A percentile compares a stretch with the other conserved stretches of the same genome.
Evolutionary conservation across 177 flowering plant genomes (phyloP).

Genomic region (Vitis hybrid): DNA sequence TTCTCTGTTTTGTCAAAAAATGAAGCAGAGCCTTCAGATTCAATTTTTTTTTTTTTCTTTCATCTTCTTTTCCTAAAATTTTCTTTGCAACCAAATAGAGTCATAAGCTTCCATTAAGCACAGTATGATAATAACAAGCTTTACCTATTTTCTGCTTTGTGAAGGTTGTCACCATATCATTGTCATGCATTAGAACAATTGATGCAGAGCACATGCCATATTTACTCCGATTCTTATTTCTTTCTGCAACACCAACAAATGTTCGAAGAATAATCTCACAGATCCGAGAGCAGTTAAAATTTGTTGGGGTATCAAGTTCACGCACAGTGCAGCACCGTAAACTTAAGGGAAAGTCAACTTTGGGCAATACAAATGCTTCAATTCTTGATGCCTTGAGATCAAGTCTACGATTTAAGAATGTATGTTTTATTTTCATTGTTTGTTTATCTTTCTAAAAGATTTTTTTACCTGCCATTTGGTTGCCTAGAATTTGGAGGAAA

Average conservation of each 20-base stretch:
- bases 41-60: background rate
- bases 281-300: slow-evolving; percentile 67
- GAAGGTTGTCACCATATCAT: slow-evolving; percentile 66
- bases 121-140: background rate
- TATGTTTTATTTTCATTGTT: slow-evolving; percentile 21
- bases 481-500: no score
- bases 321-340: slow-evolving; percentile 36
- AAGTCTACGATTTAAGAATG: slow-evolving; percentile 75
- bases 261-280: slow-evolving; percentile 60
- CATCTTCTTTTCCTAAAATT: background rate
- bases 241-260: slow-evolving; percentile 65
- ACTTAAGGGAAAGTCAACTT: slow-evolving; percentile 58
- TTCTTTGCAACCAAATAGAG: background rate
- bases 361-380: slow-evolving; percentile 51
- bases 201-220: slow-evolving; percentile 70
- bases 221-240: slow-evolving; percentile 67
- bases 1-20: background rate
- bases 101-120: no score
- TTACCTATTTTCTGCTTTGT: slow-evolving; percentile 3
- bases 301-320: slow-evolving; percentile 44
- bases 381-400: slow-evolving; percentile 73
- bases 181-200: slow-evolving; percentile 71
- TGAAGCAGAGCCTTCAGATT: background rate
- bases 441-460: background rate
- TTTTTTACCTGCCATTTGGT: no score